phyloP scores from a whole-genome alignment of 2,329 filamentous ascomycete species.

The Passalora sequoiae region DNA sequence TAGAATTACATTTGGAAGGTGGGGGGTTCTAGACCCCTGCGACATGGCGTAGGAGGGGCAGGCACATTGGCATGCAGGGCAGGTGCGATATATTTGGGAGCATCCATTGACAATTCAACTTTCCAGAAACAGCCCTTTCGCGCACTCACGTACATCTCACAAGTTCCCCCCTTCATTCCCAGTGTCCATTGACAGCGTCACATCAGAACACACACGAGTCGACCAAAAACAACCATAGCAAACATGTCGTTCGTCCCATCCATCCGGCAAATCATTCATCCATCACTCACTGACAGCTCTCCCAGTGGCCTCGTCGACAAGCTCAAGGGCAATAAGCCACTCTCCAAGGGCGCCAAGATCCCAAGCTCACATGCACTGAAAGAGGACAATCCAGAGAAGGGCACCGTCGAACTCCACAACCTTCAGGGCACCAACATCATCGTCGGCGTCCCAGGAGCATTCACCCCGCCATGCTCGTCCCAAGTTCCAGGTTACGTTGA shows the following conservation, averaged over 20 bases:
- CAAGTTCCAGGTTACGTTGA: slow-evolving; percentile 27
- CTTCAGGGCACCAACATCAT: slow-evolving; percentile 24
- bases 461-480: slow-evolving; percentile 28
- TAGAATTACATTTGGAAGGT: no score
- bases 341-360: slow-evolving; percentile 23
- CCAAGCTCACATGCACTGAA: slow-evolving; percentile 20
- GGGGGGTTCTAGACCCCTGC: not conserved
- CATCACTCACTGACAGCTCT: not conserved
- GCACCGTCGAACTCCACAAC: slow-evolving; percentile 22
- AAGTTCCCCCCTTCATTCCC: not conserved
- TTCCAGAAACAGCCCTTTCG: not conserved
- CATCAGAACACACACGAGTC: no score
- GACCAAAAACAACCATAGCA: no score
- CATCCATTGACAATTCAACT: not conserved
- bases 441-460: slow-evolving; percentile 27
- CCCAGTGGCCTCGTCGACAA: slow-evolving; percentile 20
- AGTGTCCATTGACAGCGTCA: not conserved
- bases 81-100: not conserved
- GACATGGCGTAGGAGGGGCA: not conserved
- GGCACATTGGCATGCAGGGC: not conserved
- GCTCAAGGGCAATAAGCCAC: slow-evolving; percentile 21
- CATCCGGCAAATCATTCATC: not conserved
- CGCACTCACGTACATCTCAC: not conserved
- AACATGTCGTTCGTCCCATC: not conserved
- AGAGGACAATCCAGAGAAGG: slow-evolving; percentile 25